phyloP scores from a whole-genome alignment of 768 basidiomycete species.

The Termitomyces sp. region DNA sequence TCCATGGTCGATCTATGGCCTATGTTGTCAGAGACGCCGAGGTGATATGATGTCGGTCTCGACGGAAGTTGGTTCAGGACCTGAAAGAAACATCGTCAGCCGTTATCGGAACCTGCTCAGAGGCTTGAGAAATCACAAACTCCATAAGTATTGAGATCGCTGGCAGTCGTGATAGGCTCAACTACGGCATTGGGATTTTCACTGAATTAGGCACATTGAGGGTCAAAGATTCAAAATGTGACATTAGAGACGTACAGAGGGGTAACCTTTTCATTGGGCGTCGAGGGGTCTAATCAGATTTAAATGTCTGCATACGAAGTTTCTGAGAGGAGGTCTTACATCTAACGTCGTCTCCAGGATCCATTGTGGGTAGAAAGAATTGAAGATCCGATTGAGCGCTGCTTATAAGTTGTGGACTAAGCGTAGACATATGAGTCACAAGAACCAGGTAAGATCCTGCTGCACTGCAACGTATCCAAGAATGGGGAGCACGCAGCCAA shows the following conservation, averaged over 20 bases:
- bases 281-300: constrained; percentile 15
- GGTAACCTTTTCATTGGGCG: constrained; percentile 16
- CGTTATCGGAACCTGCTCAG: constrained; percentile 1
- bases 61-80: constrained; percentile 16
- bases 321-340: constrained; percentile 6
- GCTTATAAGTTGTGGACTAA: not conserved
- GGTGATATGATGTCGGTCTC: constrained; percentile 9
- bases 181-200: constrained; percentile 8
- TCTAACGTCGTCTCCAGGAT: constrained; percentile 9
- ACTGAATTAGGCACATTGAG: not conserved
- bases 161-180: constrained; percentile 14
- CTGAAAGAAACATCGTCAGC: not conserved
- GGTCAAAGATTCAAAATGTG: not conserved
- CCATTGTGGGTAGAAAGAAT: constrained; percentile 9
- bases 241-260: constrained; percentile 10
- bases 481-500: not conserved
- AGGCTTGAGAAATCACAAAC: constrained; percentile 3
- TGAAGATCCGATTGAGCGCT: not conserved
- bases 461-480: not conserved
- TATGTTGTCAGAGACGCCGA: constrained; percentile 11
- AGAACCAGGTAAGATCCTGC: not conserved
- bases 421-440: not conserved
- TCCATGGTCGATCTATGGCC: constrained; percentile 16
- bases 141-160: constrained; percentile 13
- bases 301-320: not conserved